A percentile compares a stretch with the other conserved stretches of the same genome.
These are phyloP conservation scores for Lathyrus oleraceus DNA, from an alignment of 306 rosid species.

Conservation along the genomic window DNA sequence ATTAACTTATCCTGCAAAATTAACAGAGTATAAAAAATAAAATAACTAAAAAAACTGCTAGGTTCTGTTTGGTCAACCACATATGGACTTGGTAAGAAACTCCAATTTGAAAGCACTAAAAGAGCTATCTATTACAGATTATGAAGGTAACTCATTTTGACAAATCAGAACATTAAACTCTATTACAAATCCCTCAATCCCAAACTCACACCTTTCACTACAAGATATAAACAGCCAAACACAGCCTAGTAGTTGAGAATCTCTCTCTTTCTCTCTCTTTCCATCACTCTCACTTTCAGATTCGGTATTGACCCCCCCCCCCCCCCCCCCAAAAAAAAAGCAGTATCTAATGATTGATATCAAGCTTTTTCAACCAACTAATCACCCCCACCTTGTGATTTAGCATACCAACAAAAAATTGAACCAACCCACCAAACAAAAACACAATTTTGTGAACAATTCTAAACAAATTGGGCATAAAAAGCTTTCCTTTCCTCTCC, in stretches of 20 bases:
- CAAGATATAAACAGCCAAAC: conserved; percentile 35
- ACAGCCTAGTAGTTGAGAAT: conserved; percentile 31
- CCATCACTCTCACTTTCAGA: conserved; percentile 21
- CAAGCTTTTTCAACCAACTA: conserved; percentile 14
- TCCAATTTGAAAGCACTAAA: conserved; percentile 30
- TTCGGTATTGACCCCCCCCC: conserved; percentile 15
- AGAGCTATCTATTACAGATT: conserved; percentile 23
- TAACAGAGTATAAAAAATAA: conserved; percentile 7
- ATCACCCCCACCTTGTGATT: conserved; percentile 23
- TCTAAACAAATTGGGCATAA: background rate
- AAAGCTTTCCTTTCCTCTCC: background rate
- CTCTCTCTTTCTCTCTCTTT: conserved; percentile 2
- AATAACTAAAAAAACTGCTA: background rate
- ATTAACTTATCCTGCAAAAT: conserved; percentile 22
- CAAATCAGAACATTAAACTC: conserved; percentile 29
- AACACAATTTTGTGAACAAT: background rate
- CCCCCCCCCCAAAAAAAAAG: conserved; percentile 29
- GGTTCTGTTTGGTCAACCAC: conserved; percentile 40
- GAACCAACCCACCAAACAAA: conserved; percentile 18
- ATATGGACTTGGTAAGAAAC: conserved; percentile 32
- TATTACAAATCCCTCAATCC: conserved; percentile 22
- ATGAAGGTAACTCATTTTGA: conserved; percentile 22
- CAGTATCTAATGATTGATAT: conserved; percentile 21
- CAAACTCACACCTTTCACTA: conserved; percentile 28
- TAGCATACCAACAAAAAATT: conserved; percentile 26